phyloP scores from a whole-genome alignment of 2,329 filamentous ascomycete genomes.

The Fusarium sulawesiense region DNA sequence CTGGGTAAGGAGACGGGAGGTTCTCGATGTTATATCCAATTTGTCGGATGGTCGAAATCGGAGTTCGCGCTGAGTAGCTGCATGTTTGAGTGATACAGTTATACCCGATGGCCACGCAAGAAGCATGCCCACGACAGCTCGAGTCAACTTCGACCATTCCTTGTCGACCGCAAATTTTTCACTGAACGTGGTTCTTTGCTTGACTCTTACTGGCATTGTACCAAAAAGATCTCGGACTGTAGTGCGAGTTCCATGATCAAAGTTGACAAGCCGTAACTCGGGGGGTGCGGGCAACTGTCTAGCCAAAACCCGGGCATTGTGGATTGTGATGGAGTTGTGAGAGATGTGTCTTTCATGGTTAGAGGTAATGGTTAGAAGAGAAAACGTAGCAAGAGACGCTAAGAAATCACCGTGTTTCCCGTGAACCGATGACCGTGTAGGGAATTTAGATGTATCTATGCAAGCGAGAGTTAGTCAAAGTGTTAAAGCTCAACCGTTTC shows the following conservation, averaged over 20 bases:
- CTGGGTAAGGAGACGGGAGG: constrained; percentile 70
- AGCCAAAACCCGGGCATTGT: constrained; percentile 74
- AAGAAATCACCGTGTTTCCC: constrained; percentile 81
- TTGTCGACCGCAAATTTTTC: constrained; percentile 65
- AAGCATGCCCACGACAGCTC: constrained; percentile 70
- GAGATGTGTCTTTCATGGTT: constrained; percentile 70
- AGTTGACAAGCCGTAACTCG: constrained; percentile 66
- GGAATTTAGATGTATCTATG: constrained; percentile 82
- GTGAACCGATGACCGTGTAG: constrained; percentile 60
- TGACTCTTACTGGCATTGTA: constrained; percentile 89
- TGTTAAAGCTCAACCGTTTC: constrained; percentile 2
- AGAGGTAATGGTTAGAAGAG: constrained; percentile 81
- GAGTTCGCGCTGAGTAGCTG: constrained; percentile 51
- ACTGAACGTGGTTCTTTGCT: constrained; percentile 73
- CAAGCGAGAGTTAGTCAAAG: constrained; percentile 16
- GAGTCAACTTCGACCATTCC: constrained; percentile 74
- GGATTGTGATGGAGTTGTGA: constrained; percentile 74
- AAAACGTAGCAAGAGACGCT: constrained; percentile 79
- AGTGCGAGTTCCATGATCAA: constrained; percentile 78
- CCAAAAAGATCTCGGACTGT: constrained; percentile 86
- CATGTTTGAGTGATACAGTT: constrained; percentile 69
- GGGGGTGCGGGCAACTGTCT: constrained; percentile 71
- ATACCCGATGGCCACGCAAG: constrained; percentile 73
- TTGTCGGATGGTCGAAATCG: constrained; percentile 50
- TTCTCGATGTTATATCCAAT: constrained; percentile 37